Conservation (phyloP, 2,329 filamentous ascomycete genomes). For the Fusarium compactum region DNA sequence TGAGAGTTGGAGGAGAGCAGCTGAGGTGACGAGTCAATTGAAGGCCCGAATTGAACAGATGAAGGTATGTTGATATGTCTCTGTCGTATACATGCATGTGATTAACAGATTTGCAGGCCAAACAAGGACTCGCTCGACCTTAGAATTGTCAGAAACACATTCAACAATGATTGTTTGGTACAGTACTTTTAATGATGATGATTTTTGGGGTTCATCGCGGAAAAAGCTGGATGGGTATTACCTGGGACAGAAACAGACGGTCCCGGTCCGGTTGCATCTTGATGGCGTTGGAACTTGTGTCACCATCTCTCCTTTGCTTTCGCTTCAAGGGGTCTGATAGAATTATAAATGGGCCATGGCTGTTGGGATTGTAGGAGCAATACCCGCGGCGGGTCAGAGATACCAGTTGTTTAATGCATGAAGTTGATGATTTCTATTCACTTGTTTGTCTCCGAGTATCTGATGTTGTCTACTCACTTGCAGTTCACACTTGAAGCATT, state of each 20-base stretch:
- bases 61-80: conserved; percentile 70
- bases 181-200: conserved; percentile 43
- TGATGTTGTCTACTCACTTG: too few species aligned
- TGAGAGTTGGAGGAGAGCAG: conserved; percentile 97
- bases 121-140: conserved; percentile 63
- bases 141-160: conserved; percentile 34
- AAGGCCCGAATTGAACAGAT: conserved; percentile 99
- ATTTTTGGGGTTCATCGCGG: conserved; percentile 38
- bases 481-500: neutral
- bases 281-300: conserved; percentile 48
- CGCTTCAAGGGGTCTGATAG: conserved; percentile 42
- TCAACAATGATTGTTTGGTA: conserved; percentile 20
- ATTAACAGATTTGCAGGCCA: conserved; percentile 54
- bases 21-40: conserved; percentile 96
- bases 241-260: conserved; percentile 37
- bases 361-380: conserved; percentile 43
- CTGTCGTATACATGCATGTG: neutral
- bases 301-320: conserved; percentile 36
- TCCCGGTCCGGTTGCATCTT: conserved; percentile 47
- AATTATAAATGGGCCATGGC: conserved; percentile 35
- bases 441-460: too few species aligned
- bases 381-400: conserved; percentile 42
- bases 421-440: conserved; percentile 39
- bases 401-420: conserved; percentile 48
- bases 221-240: conserved; percentile 39